Evolutionary conservation across 345 rosid species (phyloP).

Genomic region (Hevea brasiliensis): DNA sequence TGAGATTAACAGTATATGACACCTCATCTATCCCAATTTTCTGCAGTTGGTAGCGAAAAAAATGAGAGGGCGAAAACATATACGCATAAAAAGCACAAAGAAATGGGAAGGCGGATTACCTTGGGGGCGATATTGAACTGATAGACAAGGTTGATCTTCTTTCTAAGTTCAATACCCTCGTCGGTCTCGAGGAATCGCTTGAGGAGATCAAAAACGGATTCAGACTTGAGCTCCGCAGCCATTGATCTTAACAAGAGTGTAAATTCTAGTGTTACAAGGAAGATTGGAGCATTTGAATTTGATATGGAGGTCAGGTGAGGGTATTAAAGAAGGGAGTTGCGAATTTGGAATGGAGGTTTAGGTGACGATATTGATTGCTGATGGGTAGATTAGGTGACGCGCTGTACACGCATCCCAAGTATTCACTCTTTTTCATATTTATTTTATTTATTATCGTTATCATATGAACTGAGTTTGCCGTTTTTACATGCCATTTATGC

Average conservation of each 20-base stretch:
- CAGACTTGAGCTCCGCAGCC: slow-evolving; percentile 75
- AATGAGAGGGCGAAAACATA: not conserved
- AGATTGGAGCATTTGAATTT: not conserved
- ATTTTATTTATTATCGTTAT: too few species aligned
- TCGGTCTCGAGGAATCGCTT: slow-evolving; percentile 66
- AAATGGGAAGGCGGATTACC: slow-evolving; percentile 29
- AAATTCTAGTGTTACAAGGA: not conserved
- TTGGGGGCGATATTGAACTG: slow-evolving; percentile 93
- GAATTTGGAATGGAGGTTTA: not conserved
- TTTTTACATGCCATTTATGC: too few species aligned
- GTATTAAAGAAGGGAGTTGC: not conserved
- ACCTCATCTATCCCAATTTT: slow-evolving; percentile 91
- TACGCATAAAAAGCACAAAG: not conserved
- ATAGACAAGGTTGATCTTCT: slow-evolving; percentile 81
- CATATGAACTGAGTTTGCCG: too few species aligned
- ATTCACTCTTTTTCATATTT: too few species aligned
- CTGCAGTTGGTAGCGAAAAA: slow-evolving; percentile 31
- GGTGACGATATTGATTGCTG: not conserved
- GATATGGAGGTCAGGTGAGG: not conserved
- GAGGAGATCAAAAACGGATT: slow-evolving; percentile 64
- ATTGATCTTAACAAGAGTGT: slow-evolving; percentile 21
- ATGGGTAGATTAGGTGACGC: not conserved
- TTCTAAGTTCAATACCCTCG: slow-evolving; percentile 56
- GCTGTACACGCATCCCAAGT: not conserved
- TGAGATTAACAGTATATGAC: slow-evolving; percentile 70